Conservation (phyloP, 352 stramenopile species). For the Globisporangium uncinulatum region DNA sequence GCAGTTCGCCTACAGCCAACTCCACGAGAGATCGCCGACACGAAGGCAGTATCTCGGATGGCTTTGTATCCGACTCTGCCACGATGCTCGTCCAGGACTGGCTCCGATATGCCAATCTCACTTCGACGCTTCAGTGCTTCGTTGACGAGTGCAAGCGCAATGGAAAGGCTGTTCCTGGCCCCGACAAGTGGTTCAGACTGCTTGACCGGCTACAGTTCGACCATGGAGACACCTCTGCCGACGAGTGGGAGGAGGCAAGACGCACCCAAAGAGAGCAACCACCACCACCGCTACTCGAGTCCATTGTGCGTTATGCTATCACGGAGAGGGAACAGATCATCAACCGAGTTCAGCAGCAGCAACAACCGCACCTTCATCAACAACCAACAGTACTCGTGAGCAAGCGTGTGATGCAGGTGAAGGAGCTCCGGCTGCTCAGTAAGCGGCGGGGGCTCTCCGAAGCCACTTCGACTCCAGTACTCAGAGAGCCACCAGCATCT, state of each 20-base stretch:
- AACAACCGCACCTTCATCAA: constrained; percentile 18
- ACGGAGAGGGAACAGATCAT: not conserved
- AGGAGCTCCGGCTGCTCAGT: constrained; percentile 21
- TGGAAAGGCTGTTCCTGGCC: constrained; percentile 12
- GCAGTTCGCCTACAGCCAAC: not conserved
- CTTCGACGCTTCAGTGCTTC: constrained; percentile 30
- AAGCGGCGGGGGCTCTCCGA: constrained; percentile 21
- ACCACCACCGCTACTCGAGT: constrained; percentile 17
- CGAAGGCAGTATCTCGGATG: constrained; percentile 8
- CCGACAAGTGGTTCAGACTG: constrained; percentile 23
- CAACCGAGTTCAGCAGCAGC: constrained; percentile 13
- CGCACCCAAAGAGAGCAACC: too few relatives aligned
- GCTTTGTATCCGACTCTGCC: constrained; percentile 7
- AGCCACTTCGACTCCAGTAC: constrained; percentile 4
- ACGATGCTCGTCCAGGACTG: constrained; percentile 46
- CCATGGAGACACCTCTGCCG: too few relatives aligned
- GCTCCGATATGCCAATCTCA: constrained; percentile 27
- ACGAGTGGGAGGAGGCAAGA: too few relatives aligned
- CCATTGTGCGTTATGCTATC: constrained; percentile 9
- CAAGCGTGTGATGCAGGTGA: constrained; percentile 19
- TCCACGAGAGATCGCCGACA: constrained; percentile 1
- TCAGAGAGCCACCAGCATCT: constrained; percentile 4
- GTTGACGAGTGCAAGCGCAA: constrained; percentile 27
- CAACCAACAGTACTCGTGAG: constrained; percentile 34
- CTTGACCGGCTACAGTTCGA: constrained; percentile 12